Evolutionary conservation across 108 stramenopile genomes (phyloP).

Genomic region (Cyclotella kingstonii): DNA sequence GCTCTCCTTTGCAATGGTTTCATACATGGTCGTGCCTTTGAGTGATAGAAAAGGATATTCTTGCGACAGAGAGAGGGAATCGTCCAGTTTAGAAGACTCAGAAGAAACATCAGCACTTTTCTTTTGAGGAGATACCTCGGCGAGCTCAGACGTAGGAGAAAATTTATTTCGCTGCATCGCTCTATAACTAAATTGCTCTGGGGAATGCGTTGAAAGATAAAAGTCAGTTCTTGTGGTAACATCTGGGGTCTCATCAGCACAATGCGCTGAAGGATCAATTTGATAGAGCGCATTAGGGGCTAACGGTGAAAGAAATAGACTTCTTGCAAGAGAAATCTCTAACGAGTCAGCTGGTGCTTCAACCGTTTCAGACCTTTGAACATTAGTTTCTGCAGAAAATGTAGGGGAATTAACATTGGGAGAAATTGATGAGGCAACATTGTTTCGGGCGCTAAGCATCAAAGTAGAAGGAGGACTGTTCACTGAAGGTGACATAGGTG

Average conservation of each 20-base stretch:
- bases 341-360: no score
- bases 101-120: conserved; percentile 13
- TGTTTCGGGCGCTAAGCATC: conserved; percentile 6
- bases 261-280: no score
- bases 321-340: no score
- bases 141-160: background rate
- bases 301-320: no score
- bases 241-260: no score
- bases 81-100: conserved; percentile 5
- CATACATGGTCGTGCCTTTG: background rate
- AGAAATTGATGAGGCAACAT: conserved; percentile 16
- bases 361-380: no score
- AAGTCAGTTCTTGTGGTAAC: no score
- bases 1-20: background rate
- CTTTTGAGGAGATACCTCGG: conserved; percentile 1
- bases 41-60: conserved; percentile 39
- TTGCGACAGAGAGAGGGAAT: conserved; percentile 11
- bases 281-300: no score
- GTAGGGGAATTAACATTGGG: background rate
- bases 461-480: conserved; percentile 36
- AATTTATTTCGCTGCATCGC: no score
- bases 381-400: no score
- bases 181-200: no score
- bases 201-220: no score
- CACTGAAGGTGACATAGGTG: conserved; percentile 8